Conservation (phyloP, 1,139 yeast genomes). For the Kodamaea plutei region DNA sequence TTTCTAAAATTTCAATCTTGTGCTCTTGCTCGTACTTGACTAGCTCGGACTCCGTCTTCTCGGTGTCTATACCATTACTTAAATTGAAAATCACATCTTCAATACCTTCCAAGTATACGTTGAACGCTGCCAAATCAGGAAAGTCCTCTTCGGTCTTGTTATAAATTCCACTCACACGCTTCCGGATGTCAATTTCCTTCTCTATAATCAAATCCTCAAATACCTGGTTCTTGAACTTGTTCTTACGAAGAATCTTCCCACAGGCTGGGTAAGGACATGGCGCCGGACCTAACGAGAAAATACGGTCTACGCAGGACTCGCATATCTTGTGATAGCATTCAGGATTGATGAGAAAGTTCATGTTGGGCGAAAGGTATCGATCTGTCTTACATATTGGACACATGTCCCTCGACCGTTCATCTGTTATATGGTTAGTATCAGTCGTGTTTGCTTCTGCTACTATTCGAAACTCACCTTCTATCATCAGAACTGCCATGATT, state of each 20-base stretch:
- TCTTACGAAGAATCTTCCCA: conserved; percentile 80
- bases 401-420: conserved; percentile 60
- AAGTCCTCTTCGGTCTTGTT: conserved; percentile 82
- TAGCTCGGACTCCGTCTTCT: conserved; percentile 65
- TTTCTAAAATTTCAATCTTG: conserved; percentile 67
- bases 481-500: not conserved
- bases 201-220: conserved; percentile 90
- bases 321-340: conserved; percentile 98
- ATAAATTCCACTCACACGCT: conserved; percentile 70
- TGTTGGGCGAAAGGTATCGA: conserved; percentile 87
- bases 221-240: conserved; percentile 84
- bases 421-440: too few species aligned
- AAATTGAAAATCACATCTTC: conserved; percentile 80
- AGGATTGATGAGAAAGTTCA: conserved; percentile 88
- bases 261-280: conserved; percentile 95
- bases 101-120: conserved; percentile 75
- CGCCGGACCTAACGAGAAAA: conserved; percentile 91
- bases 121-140: conserved; percentile 51
- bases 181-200: conserved; percentile 85
- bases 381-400: conserved; percentile 98
- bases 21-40: conserved; percentile 72
- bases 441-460: too few species aligned
- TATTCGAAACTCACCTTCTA: too few species aligned
- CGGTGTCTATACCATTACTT: conserved; percentile 65
- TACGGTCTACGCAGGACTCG: conserved; percentile 92